Evolutionary conservation across 768 basidiomycete species (phyloP), one percentile per base, ranked within the genome.

Genomic region (Boletus vermiculosoides): DNA sequence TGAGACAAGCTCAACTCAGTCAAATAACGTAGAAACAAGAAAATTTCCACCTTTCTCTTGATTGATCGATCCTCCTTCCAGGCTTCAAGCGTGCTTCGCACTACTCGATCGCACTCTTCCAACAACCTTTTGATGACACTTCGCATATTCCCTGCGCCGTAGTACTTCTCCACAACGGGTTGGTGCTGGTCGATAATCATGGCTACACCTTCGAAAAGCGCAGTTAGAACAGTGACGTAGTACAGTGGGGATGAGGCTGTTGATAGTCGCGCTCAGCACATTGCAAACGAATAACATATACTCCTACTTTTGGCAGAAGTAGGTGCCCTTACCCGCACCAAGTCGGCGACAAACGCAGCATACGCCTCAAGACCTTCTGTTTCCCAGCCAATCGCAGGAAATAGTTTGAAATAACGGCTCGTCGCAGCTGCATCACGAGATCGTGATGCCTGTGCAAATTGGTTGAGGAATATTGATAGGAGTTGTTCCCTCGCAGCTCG

Each of bases 171-270:
- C 1, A 99, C 95, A 5, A 99, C 85, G 2, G 94, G 92, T 63
- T 97, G 96, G 68, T 99, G 97, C 66, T 99, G 97, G 65, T 96
- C 94, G 22, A 99, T 87, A 61, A 99, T 94, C 78, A 92, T 84
- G 0, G 95, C 97, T 50, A 99, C 88, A 54, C 88, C 90, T 74
- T 99, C 97, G 63, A 98, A 94, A 1, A 99, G 81, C 7, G 92
- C 87, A 2, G 96, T 98, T 53, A 99, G 75, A 12, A 87, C 83
- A 3, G 92, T 87, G 60, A 97, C 85, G 69, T 93, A 98, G 74
- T 97, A 96, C 28, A 94, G 73, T 0, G 96, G 89, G 0, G 94
- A 96, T 10, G 94, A 94, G 1, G 91, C 96, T 97, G 70, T 42
- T 23, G 11, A 33, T 30, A 36, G 15, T 18, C 22, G 28, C 10